Base-by-base conservation (phyloP, 2,329 filamentous ascomycete genomes). In the Cercospora sp. region DNA sequence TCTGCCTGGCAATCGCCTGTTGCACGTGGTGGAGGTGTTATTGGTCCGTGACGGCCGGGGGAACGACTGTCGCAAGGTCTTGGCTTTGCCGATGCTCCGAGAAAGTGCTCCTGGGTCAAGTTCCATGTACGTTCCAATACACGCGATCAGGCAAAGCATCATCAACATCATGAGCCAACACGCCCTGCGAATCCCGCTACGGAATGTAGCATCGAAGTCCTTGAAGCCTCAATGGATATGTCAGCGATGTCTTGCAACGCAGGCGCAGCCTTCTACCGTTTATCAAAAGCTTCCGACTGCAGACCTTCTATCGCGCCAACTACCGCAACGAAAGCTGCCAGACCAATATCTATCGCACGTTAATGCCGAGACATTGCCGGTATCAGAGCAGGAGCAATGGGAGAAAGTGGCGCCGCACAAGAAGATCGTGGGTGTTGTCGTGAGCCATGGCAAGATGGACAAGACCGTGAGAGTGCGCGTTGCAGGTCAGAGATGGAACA, bases 401-500 rank as follows among this genome's bases (percentile, higher is more conserved):
- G 72, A 72, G 51, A 68, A 72, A 53, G 68, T 69, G 7, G 55
- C 63, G 28, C 65, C 66, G 57, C 74, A 76, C 60, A 74, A 72
- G 67, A 69, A 72, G 65, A 75, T 74, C 76, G 71, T 76, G 2
- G 91, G 90, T 70, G 87, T 94, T 48, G 92, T 94, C 26, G 87
- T 94, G 60, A 92, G 91, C 51, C 88, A 91, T 6, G 92, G 91
- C 20, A 85, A 89, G 68, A 93, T 93, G 90, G 81, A 88, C 68
- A 91, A 90, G 80, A 93, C 91, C 2, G 90, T 93, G 66, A 93
- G 91, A 80, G 91, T 94, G 70, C 87, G 89, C 72, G 85, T 94
- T 13, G 89, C 90, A 62, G 86, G 85, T 13, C 87, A 89, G 77
- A 86, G 87, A 77, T 94, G 90, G 89, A 91, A 94, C 78, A 85